A percentile compares a stretch with the other conserved stretches of the same genome.
These are phyloP conservation scores for Hypoxylon fragiforme DNA, from an alignment of 495 filamentous ascomycete species.

Conservation along the genomic window DNA sequence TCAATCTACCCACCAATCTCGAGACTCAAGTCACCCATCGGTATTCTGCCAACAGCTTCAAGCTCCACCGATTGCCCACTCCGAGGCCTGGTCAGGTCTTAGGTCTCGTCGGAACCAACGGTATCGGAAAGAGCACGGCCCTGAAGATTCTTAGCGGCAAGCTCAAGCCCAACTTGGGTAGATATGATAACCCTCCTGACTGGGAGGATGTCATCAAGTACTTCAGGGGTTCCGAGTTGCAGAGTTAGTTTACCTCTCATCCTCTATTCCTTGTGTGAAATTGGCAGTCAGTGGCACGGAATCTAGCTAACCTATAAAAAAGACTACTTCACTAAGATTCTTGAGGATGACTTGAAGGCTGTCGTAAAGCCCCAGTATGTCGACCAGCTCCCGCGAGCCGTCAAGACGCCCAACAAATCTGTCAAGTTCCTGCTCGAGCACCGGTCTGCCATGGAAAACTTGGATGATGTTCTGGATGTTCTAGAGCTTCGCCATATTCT, in stretches of 20 bases:
- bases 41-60: constrained; percentile 99
- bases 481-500: constrained; percentile 85
- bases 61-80: constrained; percentile 94
- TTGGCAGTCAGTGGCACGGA: neutral
- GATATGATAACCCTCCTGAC: constrained; percentile 94
- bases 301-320: constrained; percentile 7
- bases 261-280: neutral
- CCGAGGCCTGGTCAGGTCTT: constrained; percentile 95
- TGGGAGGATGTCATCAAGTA: constrained; percentile 99
- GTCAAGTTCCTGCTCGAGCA: constrained; percentile 76
- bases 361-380: constrained; percentile 99
- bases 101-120: constrained; percentile 96
- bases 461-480: constrained; percentile 80
- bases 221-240: constrained; percentile 94
- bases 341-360: constrained; percentile 95
- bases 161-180: constrained; percentile 93
- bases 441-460: constrained; percentile 74
- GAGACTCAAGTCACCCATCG: constrained; percentile 97
- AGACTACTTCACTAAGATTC: constrained; percentile 98
- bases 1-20: constrained; percentile 98
- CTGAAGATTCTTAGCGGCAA: constrained; percentile 98
- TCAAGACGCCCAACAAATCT: constrained; percentile 73
- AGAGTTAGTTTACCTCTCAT: constrained; percentile 66
- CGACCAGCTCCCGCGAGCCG: constrained; percentile 92
- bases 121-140: constrained; percentile 98